Evolutionary conservation across 2,329 filamentous ascomycete genomes (phyloP).

Genomic region (Talaromyces atroroseus): DNA sequence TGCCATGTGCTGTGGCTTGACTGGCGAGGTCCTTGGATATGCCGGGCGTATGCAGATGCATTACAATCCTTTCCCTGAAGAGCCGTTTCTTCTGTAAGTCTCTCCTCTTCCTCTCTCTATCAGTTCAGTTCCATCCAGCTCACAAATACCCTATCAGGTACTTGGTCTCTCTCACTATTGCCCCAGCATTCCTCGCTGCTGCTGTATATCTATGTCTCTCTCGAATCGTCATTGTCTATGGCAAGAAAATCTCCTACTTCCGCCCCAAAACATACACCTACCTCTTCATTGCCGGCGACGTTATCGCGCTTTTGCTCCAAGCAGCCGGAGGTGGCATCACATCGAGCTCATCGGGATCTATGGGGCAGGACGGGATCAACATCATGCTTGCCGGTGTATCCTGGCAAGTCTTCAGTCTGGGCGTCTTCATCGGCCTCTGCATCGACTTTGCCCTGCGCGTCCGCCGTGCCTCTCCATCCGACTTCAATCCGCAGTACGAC

Average conservation of each 20-base stretch:
- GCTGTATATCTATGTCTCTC: slow-evolving; percentile 59
- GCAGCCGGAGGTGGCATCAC: slow-evolving; percentile 55
- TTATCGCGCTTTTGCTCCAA: slow-evolving; percentile 57
- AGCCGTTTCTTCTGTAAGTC: slow-evolving; percentile 40
- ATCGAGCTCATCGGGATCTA: slow-evolving; percentile 36
- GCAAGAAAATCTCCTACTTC: slow-evolving; percentile 28
- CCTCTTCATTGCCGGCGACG: slow-evolving; percentile 58
- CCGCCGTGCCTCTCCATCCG: slow-evolving; percentile 14
- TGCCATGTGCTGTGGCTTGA: slow-evolving; percentile 51
- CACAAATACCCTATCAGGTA: slow-evolving; percentile 46
- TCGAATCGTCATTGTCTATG: slow-evolving; percentile 34
- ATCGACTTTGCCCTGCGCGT: slow-evolving; percentile 47
- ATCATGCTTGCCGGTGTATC: slow-evolving; percentile 61
- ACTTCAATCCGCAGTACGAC: slow-evolving; percentile 9
- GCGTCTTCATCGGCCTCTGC: slow-evolving; percentile 49
- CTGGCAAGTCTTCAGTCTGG: slow-evolving; percentile 56
- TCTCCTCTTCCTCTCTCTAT: slow-evolving; percentile 5
- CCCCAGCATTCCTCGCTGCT: slow-evolving; percentile 59
- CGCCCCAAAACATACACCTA: slow-evolving; percentile 28
- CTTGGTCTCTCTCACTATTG: slow-evolving; percentile 59
- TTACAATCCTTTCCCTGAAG: slow-evolving; percentile 41
- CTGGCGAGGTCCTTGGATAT: slow-evolving; percentile 57
- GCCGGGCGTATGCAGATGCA: slow-evolving; percentile 52
- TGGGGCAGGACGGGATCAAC: slow-evolving; percentile 47
- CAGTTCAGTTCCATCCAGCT: slow-evolving; percentile 26